Evolutionary conservation across 805 yeast species (phyloP), one percentile per base, ranked within the genome.

Genomic region (Grigorovia humatica): DNA sequence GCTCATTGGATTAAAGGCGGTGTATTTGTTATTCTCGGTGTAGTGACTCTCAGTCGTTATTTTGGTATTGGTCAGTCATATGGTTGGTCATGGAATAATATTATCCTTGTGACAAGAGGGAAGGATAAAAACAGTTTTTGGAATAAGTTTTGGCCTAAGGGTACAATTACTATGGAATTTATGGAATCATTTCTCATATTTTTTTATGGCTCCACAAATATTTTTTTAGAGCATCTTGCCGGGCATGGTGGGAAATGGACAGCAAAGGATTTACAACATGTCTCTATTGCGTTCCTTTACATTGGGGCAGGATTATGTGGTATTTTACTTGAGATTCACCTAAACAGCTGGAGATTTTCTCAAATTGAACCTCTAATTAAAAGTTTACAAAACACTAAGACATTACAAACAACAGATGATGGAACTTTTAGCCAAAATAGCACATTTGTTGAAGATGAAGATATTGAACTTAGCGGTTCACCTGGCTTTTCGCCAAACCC

Each of bases 1-100:
- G 99, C 99, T 1, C 99, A 91, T 69, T 88, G 88, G 76, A 91
- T 91, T 67, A 91, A 91, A 68, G 99, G 99, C 54, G 93, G 91
- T 27, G 93, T 91, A 2, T 91, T 91, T 64, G 75, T 88, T 53
- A 56, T 74, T 5, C 70, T 85, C 43, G 99, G 99, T 19, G 54
- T 90, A 8, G 64, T 89, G 6, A 78, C 95, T n/a, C 73, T 93
- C 43, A 85, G 89, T 1, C 80, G 98, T 59, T 90, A 86, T 67
- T 81, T 88, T 60, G 99, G 99, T 3, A 86, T 83, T 12, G 87
- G 84, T 60, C 65, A 76, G 41, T 73, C 77, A 51, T 72, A 76
- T 52, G 98, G 98, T 19, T 83, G 95, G 85, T 90, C 96, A 4
- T 91, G 99, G 99, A 93, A 93, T 70, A 67, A 61, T 55, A 56